phyloP scores from a whole-genome alignment of 2,329 filamentous ascomycete species.

The Fusarium irregulare region DNA sequence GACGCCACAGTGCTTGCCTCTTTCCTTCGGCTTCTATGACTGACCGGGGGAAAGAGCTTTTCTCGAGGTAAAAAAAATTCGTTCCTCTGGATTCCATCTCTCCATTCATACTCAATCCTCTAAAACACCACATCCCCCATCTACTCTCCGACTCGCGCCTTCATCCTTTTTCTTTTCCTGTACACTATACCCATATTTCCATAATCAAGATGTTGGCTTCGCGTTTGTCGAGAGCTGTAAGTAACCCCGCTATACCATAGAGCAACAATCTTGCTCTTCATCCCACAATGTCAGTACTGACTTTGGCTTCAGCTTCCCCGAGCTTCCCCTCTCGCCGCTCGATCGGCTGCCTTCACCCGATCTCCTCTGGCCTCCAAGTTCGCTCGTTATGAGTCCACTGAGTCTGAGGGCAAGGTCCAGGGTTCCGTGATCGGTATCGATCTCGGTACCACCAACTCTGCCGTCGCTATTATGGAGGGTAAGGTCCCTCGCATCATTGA shows the following conservation, averaged over 20 bases:
- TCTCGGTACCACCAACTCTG: conserved; percentile 97
- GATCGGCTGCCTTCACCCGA: conserved; percentile 74
- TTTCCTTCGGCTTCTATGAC: conserved; percentile 59
- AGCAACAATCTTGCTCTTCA: background rate
- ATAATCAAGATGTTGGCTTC: conserved; percentile 75
- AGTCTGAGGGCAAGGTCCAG: conserved; percentile 77
- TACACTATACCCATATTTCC: conserved; percentile 51
- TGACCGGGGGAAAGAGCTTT: conserved; percentile 48
- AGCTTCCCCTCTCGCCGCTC: conserved; percentile 75
- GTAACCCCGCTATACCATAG: conserved; percentile 51
- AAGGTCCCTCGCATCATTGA: conserved; percentile 96
- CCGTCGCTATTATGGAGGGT: conserved; percentile 97
- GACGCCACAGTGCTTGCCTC: conserved; percentile 49
- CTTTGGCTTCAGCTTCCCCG: conserved; percentile 74
- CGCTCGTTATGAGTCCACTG: conserved; percentile 80
- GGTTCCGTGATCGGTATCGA: conserved; percentile 98
- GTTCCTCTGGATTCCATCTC: conserved; percentile 47
- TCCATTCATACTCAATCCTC: conserved; percentile 40
- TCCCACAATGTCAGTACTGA: conserved; percentile 25
- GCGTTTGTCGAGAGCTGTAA: conserved; percentile 79
- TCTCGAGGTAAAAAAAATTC: conserved; percentile 54
- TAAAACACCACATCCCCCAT: conserved; percentile 47
- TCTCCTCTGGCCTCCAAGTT: conserved; percentile 79
- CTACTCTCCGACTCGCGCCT: conserved; percentile 50
- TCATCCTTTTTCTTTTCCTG: conserved; percentile 50